Base-by-base conservation (phyloP, 1,284 basidiomycete species). In the Pholiota adiposa region DNA sequence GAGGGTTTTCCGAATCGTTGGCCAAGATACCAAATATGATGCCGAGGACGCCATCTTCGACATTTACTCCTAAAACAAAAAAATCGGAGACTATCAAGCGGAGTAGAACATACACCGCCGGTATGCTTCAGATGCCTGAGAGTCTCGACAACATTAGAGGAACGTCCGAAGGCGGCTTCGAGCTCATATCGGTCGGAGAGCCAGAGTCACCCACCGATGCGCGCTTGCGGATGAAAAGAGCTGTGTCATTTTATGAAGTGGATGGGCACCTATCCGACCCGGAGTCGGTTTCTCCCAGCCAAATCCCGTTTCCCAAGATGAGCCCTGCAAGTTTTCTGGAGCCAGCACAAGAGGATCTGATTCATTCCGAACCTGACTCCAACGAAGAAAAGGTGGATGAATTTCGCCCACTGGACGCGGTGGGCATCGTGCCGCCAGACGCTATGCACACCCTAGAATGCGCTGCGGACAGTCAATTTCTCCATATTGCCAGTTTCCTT, bases 401-500 rank as follows among this genome's bases (percentile, higher is more conserved):
- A 4, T 12, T 21, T 9, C 38, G 9, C 19, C 19, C n/a, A 19
- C 1, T 5, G 6, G 38, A 40, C 5, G n/a, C 12, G n/a, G 38
- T 9, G 6, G 40, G 4, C 40, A 40, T 23, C n/a, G n/a, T 36
- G 8, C 29, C 27, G 2, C 29, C 5, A 21, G 53, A 23, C 16
- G 31, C 41, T 12, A 12, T 44, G n/a, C 44, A 27, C 12, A 11
- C 2, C 19, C 9, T 21, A 21, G n/a, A 29, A 8, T 19, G 21
- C 7, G n/a, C 27, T 2, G n/a, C 38, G 8, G 36, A 25, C 21
- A 41, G 23, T 19, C 19, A 23, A 27, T 25, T 60, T 14, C 62
- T 51, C 36, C 56, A 55, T 12, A 34, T 53, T 16, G 53, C 58
- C 5, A 38, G 48, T 19, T 40, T 64, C 11, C 51, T 66, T 14